Base-by-base conservation (phyloP, 2,329 filamentous ascomycete genomes). In the Fusarium sarcochroum region DNA sequence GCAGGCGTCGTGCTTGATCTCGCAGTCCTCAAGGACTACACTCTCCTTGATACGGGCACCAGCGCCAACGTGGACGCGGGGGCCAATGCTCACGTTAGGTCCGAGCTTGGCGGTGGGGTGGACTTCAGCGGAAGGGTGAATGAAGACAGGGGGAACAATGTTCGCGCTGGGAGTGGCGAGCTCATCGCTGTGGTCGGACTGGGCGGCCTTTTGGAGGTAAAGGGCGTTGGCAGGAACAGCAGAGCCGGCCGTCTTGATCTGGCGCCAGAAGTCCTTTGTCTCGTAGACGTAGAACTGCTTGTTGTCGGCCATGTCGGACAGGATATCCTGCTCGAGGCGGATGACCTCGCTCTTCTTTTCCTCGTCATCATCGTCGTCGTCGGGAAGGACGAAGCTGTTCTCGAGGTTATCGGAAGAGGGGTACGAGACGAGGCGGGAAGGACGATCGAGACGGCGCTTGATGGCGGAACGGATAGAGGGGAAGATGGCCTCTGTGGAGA, bases 191-290 rank as follows among this genome's bases (percentile, higher is more conserved):
- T 93, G 71, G 90, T 69, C 89, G 44, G 86, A 87, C 82, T 98
- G 95, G 85, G 91, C 91, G 20, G 96, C 95, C 84, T 98, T 93
- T 79, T 97, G 93, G 55, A 99, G 89, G 82, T 99, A 99, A 34
- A 99, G 88, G 15, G 96, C 96, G 77, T 98, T 98, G 68, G 96
- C 96, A 17, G 96, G 96, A 27, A 99, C 94, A 49, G 96, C 96
- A 7, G 95, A 98, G 63, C 96, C 96, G 63, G 96, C 96, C 3
- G 96, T 98, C 88, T 99, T 99, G 88, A 99, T 98, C 86, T 99
- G 96, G 74, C 96, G 93, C 96, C 96, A 99, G 82, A 99, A 99
- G 80, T 98, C 96, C 84, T 97, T 97, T 71, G 95, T 98, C 85
- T 99, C 96, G 80, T 97, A 92, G 32, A 98, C 96, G 82, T 94